A percentile compares a stretch with the other conserved stretches of the same genome.
Conservation (phyloP, 177 flowering plant species). For the Vitis hybrid region DNA sequence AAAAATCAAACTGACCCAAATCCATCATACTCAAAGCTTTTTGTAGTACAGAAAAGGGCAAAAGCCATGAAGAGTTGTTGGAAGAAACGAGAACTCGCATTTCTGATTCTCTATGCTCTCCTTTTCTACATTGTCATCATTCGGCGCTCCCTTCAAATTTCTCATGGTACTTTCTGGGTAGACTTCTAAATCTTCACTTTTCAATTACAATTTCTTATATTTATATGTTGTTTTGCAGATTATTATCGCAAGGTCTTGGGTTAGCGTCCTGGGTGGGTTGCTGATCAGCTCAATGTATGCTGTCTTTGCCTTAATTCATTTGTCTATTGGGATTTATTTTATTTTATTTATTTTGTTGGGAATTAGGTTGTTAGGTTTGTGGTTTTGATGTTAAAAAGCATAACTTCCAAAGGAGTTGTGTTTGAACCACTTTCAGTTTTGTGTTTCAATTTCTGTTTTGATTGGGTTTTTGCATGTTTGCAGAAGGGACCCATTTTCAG, state of each 20-base stretch:
- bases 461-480: too few species aligned
- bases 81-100: conserved; percentile 45
- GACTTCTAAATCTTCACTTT: neutral
- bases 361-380: neutral
- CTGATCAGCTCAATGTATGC: conserved; percentile 57
- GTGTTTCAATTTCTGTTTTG: neutral
- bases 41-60: too few species aligned
- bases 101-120: conserved; percentile 57
- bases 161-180: conserved; percentile 42
- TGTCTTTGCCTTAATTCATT: neutral
- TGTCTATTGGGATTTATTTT: neutral
- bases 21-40: too few species aligned
- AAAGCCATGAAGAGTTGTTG: conserved; percentile 10
- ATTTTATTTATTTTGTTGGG: neutral
- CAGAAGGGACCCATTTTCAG: too few species aligned
- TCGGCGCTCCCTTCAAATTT: conserved; percentile 69
- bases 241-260: conserved; percentile 46
- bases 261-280: conserved; percentile 70
- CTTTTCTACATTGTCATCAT: conserved; percentile 60
- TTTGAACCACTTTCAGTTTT: neutral
- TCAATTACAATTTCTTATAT: neutral
- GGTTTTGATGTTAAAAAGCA: neutral
- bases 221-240: conserved; percentile 32
- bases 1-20: too few species aligned
- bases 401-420: too few species aligned